Base-by-base conservation (phyloP, 352 stramenopile genomes). In the Lagenidium sp. region DNA sequence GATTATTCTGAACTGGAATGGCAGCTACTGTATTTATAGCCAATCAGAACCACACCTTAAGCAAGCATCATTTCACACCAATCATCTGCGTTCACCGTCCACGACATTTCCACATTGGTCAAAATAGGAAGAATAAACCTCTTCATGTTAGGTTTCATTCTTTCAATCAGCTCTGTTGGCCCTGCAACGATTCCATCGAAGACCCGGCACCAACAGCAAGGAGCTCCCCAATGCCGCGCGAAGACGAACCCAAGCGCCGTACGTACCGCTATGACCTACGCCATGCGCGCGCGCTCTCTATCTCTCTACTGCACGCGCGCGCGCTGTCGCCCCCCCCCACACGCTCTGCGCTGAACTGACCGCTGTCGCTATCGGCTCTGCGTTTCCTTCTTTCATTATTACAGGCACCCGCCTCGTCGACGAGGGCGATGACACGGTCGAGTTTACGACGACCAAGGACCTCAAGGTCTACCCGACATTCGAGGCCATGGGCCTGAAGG, bases 381-480 rank as follows among this genome's bases (percentile, higher is more conserved):
- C 46, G 42, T 41, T n/a, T n/a, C n/a, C n/a, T n/a, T n/a, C n/a
- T n/a, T n/a, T 32, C 28, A 2, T n/a, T 13, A 13, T 11, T 53
- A 8, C 43, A 84, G 68, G 66, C 46, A 68, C 68, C 41, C 68
- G 77, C 25, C 58, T 85, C 13, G 60, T 82, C 23, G 74, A 89
- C 45, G 73, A 85, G 41, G 66, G 74, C 35, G 62, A 74, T 37
- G 77, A 87, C 18, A 63, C 81, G 31, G 69, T 95, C 34, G 86
- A 96, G 65, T 95, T 96, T 50, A 95, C 86, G 31, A 91, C 87
- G 31, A 91, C 83, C n/a, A 86, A 85, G 39, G 82, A 95, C 53
- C 78, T 95, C 41, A 72, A 92, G 18, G 62, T 93, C 34, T 87
- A 67, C 45, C 55, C 76, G n/a, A 92, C 66, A 10, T 97, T 97